phyloP scores from a whole-genome alignment of 495 filamentous ascomycete genomes.

The Patellaria atrata region DNA sequence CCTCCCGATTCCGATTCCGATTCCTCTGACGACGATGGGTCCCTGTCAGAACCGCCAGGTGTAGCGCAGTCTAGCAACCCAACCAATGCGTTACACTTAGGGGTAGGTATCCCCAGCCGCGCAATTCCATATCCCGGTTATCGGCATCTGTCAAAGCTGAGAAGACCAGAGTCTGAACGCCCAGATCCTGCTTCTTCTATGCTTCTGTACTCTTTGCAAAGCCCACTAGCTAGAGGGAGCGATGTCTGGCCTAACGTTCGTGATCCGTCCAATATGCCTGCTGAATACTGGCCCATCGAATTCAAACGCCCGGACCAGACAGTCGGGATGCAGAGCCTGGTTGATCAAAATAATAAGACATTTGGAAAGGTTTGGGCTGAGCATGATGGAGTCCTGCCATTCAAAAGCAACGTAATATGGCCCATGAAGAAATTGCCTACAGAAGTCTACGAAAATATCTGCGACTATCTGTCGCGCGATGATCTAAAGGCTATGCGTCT shows the following conservation, averaged over 20 bases:
- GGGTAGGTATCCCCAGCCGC: too few relatives aligned
- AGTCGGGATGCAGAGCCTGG: not conserved
- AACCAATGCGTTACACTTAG: too few relatives aligned
- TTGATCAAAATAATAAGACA: slow-evolving; percentile 4
- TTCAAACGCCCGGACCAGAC: not conserved
- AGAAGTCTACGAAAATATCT: slow-evolving; percentile 37
- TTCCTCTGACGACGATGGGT: too few relatives aligned
- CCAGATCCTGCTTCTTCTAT: too few relatives aligned
- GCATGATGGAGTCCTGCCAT: not conserved
- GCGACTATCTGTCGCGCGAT: slow-evolving; percentile 32
- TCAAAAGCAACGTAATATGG: slow-evolving; percentile 1
- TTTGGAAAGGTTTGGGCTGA: not conserved
- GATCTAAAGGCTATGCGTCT: slow-evolving; percentile 37
- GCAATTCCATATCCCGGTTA: too few relatives aligned
- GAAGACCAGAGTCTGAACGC: too few relatives aligned
- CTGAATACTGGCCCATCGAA: slow-evolving; percentile 4
- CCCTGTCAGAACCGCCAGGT: too few relatives aligned
- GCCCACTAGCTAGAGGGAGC: slow-evolving; percentile 9
- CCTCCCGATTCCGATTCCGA: too few relatives aligned
- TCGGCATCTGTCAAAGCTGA: too few relatives aligned
- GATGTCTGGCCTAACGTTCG: slow-evolving; percentile 18
- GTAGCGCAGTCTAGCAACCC: too few relatives aligned
- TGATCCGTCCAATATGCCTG: slow-evolving; percentile 8
- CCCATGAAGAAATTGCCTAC: slow-evolving; percentile 28
- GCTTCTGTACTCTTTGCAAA: too few relatives aligned